A percentile compares a stretch with the other conserved stretches of the same genome.
Evolutionary conservation across 23 red algal species (phyloP).

Genomic region (Agarophyton chilense): DNA sequence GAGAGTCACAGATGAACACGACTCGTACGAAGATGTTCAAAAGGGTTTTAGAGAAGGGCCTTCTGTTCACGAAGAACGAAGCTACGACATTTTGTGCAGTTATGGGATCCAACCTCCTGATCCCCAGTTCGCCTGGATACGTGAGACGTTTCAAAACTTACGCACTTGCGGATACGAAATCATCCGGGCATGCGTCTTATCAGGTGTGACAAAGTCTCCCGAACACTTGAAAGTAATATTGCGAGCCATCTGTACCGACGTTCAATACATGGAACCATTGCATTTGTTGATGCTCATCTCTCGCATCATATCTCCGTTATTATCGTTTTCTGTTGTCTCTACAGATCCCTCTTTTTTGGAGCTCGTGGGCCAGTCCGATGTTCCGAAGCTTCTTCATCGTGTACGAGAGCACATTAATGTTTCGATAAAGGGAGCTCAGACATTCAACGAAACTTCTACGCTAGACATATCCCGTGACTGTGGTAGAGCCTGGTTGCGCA

Average conservation of each 20-base stretch:
- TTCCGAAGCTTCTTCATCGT: slow-evolving; percentile 18
- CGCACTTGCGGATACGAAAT: slow-evolving; percentile 50
- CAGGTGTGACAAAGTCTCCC: slow-evolving; percentile 28
- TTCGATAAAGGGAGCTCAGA: not conserved
- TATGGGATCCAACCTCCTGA: slow-evolving; percentile 53
- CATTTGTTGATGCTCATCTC: slow-evolving; percentile 8
- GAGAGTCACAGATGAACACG: not conserved
- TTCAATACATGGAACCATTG: slow-evolving; percentile 38
- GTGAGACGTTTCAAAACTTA: slow-evolving; percentile 33
- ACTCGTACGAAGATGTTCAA: not conserved
- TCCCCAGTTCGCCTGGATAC: not conserved
- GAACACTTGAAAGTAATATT: slow-evolving; percentile 11
- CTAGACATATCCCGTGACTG: slow-evolving; percentile 41
- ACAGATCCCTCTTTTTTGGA: slow-evolving; percentile 11
- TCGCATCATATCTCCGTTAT: slow-evolving; percentile 7
- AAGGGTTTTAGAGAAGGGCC: slow-evolving; percentile 23
- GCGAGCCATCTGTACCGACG: slow-evolving; percentile 3
- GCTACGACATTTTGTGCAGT: slow-evolving; percentile 24
- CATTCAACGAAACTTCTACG: slow-evolving; percentile 15
- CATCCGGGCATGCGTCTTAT: slow-evolving; percentile 43
- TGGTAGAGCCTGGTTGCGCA: slow-evolving; percentile 24
- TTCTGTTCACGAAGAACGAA: slow-evolving; percentile 22
- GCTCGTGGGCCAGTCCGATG: not conserved
- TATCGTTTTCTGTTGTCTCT: slow-evolving; percentile 21
- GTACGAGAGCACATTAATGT: slow-evolving; percentile 30